These are phyloP conservation scores for Nitzschia putrida DNA, from an alignment of 108 stramenopile genomes.

Conservation along the genomic window DNA sequence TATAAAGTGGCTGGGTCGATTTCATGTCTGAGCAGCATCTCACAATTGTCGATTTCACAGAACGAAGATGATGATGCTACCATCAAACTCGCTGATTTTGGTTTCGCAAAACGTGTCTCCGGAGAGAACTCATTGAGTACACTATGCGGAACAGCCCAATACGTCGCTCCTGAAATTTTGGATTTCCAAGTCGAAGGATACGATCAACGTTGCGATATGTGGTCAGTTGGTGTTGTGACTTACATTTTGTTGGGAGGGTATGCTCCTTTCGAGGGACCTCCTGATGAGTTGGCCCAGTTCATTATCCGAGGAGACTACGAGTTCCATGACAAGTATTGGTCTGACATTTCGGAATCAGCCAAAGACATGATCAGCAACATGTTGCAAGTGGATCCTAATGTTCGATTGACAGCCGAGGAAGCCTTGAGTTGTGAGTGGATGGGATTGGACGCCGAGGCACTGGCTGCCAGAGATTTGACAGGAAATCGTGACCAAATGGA, in stretches of 20 bases:
- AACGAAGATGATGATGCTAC: conserved; percentile 71
- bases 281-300: conserved; percentile 54
- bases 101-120: conserved; percentile 86
- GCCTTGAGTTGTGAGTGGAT: conserved; percentile 50
- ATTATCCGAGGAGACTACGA: conserved; percentile 59
- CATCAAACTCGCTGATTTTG: conserved; percentile 97
- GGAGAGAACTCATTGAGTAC: conserved; percentile 62
- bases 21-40: conserved; percentile 20
- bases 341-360: conserved; percentile 66
- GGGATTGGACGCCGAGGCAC: conserved; percentile 35
- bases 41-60: conserved; percentile 9
- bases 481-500: conserved; percentile 33
- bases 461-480: conserved; percentile 36
- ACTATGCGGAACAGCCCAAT: conserved; percentile 67
- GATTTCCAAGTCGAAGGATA: conserved; percentile 54
- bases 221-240: conserved; percentile 90
- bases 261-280: conserved; percentile 81
- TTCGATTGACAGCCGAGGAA: conserved; percentile 41
- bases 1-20: neutral
- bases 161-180: conserved; percentile 66
- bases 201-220: conserved; percentile 81
- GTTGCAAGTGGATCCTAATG: conserved; percentile 49
- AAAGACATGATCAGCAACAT: conserved; percentile 79
- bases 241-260: conserved; percentile 92
- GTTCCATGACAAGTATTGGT: conserved; percentile 74